Evolutionary conservation across 805 yeast genomes (phyloP).

Genomic region (Yarrowia divulgata): DNA sequence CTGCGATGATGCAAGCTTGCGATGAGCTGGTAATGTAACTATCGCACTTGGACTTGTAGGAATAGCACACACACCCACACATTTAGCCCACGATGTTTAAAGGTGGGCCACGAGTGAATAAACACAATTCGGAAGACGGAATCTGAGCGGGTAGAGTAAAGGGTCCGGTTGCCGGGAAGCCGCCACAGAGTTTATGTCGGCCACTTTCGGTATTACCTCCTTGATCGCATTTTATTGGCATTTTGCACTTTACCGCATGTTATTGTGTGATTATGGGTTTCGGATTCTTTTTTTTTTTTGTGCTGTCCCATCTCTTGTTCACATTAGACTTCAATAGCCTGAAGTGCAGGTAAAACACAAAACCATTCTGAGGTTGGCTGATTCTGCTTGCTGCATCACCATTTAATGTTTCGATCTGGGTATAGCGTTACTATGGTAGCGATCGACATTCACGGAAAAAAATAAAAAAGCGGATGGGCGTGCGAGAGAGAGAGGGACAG

Average conservation of each 20-base stretch:
- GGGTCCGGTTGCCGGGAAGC: neutral
- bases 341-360: conserved; percentile 6
- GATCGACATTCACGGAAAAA: conserved; percentile 10
- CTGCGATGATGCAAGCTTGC: no score
- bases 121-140: neutral
- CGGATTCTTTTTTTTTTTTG: neutral
- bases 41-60: neutral
- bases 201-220: neutral
- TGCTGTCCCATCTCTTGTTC: neutral
- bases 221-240: neutral
- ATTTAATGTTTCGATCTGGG: conserved; percentile 7
- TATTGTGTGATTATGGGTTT: no score
- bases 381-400: conserved; percentile 9
- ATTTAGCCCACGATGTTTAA: neutral
- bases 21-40: no score
- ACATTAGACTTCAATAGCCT: neutral
- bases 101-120: neutral
- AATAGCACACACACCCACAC: neutral
- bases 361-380: neutral
- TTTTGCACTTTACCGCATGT: no score
- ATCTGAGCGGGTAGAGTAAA: neutral
- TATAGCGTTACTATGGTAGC: neutral
- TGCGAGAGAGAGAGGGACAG: neutral
- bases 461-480: neutral
- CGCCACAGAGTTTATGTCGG: neutral